These are phyloP conservation scores for Fragaria ananassa DNA, from an alignment of 306 rosid genomes.

Conservation along the genomic window DNA sequence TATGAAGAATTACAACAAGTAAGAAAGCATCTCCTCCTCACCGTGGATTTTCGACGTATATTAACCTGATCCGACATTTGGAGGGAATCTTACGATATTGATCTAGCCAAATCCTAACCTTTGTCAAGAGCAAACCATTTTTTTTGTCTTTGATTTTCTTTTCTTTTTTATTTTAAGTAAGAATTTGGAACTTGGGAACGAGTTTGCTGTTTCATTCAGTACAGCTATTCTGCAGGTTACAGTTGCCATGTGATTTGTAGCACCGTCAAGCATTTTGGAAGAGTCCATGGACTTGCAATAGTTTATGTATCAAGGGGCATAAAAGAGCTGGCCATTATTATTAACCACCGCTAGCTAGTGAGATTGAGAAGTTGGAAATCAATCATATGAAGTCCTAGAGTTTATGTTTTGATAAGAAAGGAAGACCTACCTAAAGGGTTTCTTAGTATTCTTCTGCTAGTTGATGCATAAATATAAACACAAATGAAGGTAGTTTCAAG, in stretches of 20 bases:
- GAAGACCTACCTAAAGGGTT: not conserved
- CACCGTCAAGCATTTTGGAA: slow-evolving; percentile 13
- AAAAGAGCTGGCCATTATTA: not conserved
- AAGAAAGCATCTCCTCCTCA: not conserved
- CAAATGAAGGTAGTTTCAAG: not conserved
- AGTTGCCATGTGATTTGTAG: slow-evolving; percentile 17
- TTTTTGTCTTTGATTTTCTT: not conserved
- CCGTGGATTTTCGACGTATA: not conserved
- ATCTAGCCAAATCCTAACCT: not conserved
- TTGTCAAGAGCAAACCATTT: not conserved
- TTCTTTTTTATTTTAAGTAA: not conserved
- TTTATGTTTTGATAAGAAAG: not conserved
- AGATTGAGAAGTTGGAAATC: slow-evolving; percentile 4
- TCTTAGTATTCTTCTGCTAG: not conserved
- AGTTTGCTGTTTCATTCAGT: not conserved
- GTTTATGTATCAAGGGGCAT: not conserved
- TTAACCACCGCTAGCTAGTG: slow-evolving; percentile 10
- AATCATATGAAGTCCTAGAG: slow-evolving; percentile 1
- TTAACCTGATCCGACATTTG: not conserved
- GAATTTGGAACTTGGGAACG: not conserved
- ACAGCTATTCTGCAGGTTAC: not conserved
- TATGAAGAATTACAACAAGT: not conserved
- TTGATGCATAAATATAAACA: not conserved
- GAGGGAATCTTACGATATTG: not conserved
- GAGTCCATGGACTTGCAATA: slow-evolving; percentile 10